These are phyloP conservation scores for Rosa multiflora DNA, from an alignment of 306 rosid genomes.

Conservation along the genomic window DNA sequence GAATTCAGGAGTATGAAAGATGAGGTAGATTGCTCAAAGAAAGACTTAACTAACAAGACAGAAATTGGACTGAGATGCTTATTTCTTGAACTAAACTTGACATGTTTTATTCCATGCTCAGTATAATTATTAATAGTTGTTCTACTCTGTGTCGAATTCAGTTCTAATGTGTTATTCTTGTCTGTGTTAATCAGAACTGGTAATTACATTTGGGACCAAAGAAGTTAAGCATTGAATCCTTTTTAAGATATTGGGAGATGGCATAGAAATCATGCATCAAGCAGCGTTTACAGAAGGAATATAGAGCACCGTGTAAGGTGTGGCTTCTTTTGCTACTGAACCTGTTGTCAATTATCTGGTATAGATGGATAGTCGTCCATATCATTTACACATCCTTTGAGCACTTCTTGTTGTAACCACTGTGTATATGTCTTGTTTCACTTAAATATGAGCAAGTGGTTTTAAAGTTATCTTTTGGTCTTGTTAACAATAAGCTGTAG, in stretches of 20 bases:
- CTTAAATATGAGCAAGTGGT: neutral
- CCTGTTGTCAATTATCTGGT: constrained; percentile 18
- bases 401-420: neutral
- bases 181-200: constrained; percentile 31
- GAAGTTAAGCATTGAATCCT: constrained; percentile 17
- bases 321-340: constrained; percentile 24
- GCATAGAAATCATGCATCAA: constrained; percentile 85
- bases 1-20: too few species aligned
- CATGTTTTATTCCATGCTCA: too few species aligned
- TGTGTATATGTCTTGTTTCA: neutral
- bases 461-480: neutral
- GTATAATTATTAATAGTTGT: neutral
- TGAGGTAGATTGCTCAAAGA: too few species aligned
- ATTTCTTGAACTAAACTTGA: too few species aligned
- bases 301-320: constrained; percentile 95
- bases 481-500: neutral
- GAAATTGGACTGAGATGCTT: too few species aligned
- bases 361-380: neutral
- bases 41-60: too few species aligned
- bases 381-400: neutral
- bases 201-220: constrained; percentile 6
- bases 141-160: neutral
- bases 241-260: constrained; percentile 47
- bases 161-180: neutral
- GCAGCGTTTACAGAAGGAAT: constrained; percentile 88